Evolutionary conservation across 345 rosid species (phyloP).

Genomic region (Brassica juncea): DNA sequence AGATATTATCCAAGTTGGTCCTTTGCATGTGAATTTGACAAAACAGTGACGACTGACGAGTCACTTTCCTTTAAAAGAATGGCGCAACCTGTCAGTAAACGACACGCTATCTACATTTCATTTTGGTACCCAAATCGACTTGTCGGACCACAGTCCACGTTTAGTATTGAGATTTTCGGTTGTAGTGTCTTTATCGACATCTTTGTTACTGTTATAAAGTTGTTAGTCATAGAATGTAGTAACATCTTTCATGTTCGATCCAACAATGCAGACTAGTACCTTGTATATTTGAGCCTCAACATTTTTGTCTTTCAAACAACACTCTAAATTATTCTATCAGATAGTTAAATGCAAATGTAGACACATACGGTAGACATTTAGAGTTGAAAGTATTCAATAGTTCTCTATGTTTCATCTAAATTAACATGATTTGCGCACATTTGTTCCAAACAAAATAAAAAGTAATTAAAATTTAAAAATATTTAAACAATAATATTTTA

Average conservation of each 20-base stretch:
- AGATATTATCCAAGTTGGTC: slow-evolving; percentile 6
- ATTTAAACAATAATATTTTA: too few species aligned
- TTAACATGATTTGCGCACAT: not conserved
- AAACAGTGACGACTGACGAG: slow-evolving; percentile 14
- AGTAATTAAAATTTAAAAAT: too few species aligned
- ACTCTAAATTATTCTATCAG: not conserved
- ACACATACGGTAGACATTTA: not conserved
- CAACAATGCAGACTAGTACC: not conserved
- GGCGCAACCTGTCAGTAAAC: not conserved
- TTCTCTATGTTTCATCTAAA: not conserved
- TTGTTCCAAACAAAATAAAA: not conserved
- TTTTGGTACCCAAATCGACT: slow-evolving; percentile 1
- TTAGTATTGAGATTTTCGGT: not conserved
- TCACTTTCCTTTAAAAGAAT: slow-evolving; percentile 21
- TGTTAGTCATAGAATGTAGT: slow-evolving; percentile 9
- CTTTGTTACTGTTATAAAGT: slow-evolving; percentile 18
- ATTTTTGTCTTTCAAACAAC: not conserved
- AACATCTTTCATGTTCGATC: not conserved
- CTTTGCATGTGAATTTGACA: slow-evolving; percentile 19
- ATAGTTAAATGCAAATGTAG: not conserved
- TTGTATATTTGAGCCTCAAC: not conserved
- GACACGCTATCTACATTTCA: slow-evolving; percentile 10
- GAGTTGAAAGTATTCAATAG: too few species aligned
- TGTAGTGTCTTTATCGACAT: slow-evolving; percentile 19
- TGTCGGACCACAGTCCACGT: slow-evolving; percentile 32